These are phyloP conservation scores for Coriolopsis trogii DNA, from an alignment of 1,284 basidiomycete species.

Conservation along the genomic window DNA sequence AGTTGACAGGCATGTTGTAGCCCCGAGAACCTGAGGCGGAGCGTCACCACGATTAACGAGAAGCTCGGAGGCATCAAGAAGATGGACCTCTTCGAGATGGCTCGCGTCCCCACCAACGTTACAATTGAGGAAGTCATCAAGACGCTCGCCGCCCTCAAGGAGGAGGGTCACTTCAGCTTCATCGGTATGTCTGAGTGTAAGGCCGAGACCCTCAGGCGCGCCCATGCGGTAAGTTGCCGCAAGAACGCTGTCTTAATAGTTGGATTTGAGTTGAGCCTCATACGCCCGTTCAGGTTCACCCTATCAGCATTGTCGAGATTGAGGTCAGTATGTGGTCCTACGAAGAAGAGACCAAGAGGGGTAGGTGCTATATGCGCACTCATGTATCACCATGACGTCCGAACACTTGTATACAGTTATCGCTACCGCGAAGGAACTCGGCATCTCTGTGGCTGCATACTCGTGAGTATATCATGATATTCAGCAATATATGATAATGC, in stretches of 20 bases:
- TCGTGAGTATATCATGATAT: constrained; percentile 32
- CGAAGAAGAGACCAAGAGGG: constrained; percentile 48
- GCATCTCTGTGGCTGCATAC: constrained; percentile 57
- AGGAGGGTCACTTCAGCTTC: constrained; percentile 47
- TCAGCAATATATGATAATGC: no score
- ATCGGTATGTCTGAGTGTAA: constrained; percentile 52
- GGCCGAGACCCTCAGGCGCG: constrained; percentile 47
- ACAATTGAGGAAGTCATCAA: constrained; percentile 38
- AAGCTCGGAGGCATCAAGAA: constrained; percentile 48
- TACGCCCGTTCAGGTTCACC: constrained; percentile 35
- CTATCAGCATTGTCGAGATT: constrained; percentile 52
- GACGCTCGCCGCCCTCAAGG: constrained; percentile 32
- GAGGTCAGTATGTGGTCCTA: constrained; percentile 56
- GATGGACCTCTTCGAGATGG: constrained; percentile 48
- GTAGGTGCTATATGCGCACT: constrained; percentile 24
- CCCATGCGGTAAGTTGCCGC: constrained; percentile 12
- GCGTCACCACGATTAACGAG: constrained; percentile 41
- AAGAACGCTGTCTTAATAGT: background rate
- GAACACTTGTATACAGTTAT: constrained; percentile 30
- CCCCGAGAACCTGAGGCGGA: constrained; percentile 43
- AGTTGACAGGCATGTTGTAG: constrained; percentile 26
- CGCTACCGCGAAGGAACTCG: constrained; percentile 43
- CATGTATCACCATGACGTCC: background rate
- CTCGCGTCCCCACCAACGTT: constrained; percentile 37
- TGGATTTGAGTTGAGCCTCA: background rate